Base-by-base conservation (phyloP, 176 grass and related monocot species). In the Oryza rufipogon region DNA sequence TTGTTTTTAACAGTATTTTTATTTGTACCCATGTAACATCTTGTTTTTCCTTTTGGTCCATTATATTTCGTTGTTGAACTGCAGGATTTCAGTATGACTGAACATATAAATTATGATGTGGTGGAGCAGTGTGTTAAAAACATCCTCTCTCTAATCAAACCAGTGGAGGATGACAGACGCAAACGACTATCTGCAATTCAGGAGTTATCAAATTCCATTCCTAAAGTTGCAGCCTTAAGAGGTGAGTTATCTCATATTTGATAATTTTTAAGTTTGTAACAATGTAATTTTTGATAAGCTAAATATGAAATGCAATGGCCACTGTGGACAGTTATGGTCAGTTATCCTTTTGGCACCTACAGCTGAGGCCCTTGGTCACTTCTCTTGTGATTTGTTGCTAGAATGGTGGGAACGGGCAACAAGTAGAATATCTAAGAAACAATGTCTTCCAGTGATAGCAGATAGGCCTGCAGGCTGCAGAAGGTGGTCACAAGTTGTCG, bases 101-200 rank as follows among this genome's bases (percentile, higher is more conserved):
- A 77, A 77, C 12, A 15, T 72, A 67, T 32, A 13, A 47, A 47
- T 46, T 73, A 86, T 34, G 64, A 64, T 63, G 69, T 94, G 58
- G 79, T 91, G 52, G 67, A 81, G 17, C 65, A 71, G 49, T 92
- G 88, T 71, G 66, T 94, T 63, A 84, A 83, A 75, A 90, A 92
- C 47, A 91, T 97, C 64, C 90, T 97, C 28, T 73, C 86, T 68
- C 52, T 64, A 56, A 94, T 97, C 73, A 94, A 94, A 81, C 95
- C 92, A 17, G 83, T 7, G 39, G 81, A 92, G 58, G 69, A 76
- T 85, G 94, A 97, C 79, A 65, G 19, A 77, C 66, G 30, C 19
- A 83, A 51, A 66, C 77, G 94, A 11, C 15, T 89, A 76, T 89
- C 64, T 68, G 67, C 84, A 60, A 92, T 97, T 81, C 25, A 77